Base-by-base conservation (phyloP, 2,329 filamentous ascomycete species). In the Penicillium glabrum region DNA sequence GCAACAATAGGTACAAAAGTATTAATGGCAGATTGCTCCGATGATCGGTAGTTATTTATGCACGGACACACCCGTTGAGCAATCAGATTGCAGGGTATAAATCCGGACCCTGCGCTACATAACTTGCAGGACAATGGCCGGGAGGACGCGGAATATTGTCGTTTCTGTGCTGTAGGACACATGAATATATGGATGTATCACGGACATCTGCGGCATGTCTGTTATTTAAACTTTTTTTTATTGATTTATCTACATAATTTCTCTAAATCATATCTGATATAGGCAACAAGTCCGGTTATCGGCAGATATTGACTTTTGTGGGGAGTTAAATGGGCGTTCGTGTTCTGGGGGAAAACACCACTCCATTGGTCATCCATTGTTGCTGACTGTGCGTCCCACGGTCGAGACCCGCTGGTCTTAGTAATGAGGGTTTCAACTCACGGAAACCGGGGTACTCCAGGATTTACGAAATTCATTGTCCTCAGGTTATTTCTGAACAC, bases 351-450 rank as follows among this genome's bases (percentile, higher is more conserved):
- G 44, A 51, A 44, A 44, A 52, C 54, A 43, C 27, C 5, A 4
- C 7, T 13, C 3, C 3, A 39, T 39, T 33, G 31, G 31, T 33
- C 5, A 16, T 33, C 13, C 31, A 33, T 14, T 14, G 31, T 33
- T 44, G n/a, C 45, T 50, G 35, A n/a, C 27, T 33, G 6, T n/a
- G 51, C 35, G n/a, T n/a, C 16, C 43, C 27, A 24, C 23, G 49
- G 45, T 47, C 56, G 29, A 53, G 58, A 53, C 56, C 58, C 52
- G 56, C 58, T 58, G 39, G 56, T 7, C 31, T 50, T 39, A 49
- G 31, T 49, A 49, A 49, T 49, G 27, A 29, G 51, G 45, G 46
- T 39, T 47, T 10, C 10, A 4, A 39, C n/a, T 33, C 10, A 29
- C 27, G 27, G 27, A 29, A 33, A 6, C 31, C 31, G 13, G 31